phyloP scores from a whole-genome alignment of 805 yeast species.

The Komagataella pseudopastoris region DNA sequence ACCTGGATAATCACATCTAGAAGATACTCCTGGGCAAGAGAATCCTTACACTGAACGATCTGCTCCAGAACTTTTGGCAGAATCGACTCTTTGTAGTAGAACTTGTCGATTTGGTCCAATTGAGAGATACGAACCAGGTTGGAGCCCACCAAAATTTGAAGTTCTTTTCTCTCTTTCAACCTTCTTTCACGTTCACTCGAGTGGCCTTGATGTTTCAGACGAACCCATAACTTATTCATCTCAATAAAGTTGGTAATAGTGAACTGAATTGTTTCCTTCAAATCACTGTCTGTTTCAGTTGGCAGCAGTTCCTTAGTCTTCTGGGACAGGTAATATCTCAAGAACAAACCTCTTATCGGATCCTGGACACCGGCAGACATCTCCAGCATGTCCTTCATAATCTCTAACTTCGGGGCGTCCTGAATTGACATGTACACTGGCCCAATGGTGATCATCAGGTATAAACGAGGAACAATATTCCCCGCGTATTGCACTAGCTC shows the following conservation, averaged over 20 bases:
- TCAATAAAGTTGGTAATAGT: conserved; percentile 82
- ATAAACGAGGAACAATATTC: conserved; percentile 81
- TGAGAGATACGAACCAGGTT: conserved; percentile 84
- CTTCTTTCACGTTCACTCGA: conserved; percentile 68
- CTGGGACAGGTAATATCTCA: conserved; percentile 82
- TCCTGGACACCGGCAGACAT: conserved; percentile 97
- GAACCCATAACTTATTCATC: conserved; percentile 97
- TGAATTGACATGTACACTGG: conserved; percentile 70
- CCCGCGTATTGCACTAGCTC: conserved; percentile 94
- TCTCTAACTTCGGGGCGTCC: conserved; percentile 71
- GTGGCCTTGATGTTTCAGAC: conserved; percentile 92
- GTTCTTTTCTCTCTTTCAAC: conserved; percentile 68
- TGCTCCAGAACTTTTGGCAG: conserved; percentile 81
- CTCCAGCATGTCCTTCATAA: conserved; percentile 92
- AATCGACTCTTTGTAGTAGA: conserved; percentile 33
- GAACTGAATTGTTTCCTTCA: conserved; percentile 63
- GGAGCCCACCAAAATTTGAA: conserved; percentile 86
- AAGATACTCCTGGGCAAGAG: conserved; percentile 83
- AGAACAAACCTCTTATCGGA: conserved; percentile 82
- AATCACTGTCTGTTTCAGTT: conserved; percentile 17
- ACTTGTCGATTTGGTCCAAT: conserved; percentile 56
- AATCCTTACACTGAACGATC: conserved; percentile 83
- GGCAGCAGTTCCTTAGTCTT: conserved; percentile 60
- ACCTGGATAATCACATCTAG: conserved; percentile 88
- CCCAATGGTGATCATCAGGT: conserved; percentile 92